phyloP scores from a whole-genome alignment of 2,329 filamentous ascomycete genomes.

The Akanthomyces uredinophilus region DNA sequence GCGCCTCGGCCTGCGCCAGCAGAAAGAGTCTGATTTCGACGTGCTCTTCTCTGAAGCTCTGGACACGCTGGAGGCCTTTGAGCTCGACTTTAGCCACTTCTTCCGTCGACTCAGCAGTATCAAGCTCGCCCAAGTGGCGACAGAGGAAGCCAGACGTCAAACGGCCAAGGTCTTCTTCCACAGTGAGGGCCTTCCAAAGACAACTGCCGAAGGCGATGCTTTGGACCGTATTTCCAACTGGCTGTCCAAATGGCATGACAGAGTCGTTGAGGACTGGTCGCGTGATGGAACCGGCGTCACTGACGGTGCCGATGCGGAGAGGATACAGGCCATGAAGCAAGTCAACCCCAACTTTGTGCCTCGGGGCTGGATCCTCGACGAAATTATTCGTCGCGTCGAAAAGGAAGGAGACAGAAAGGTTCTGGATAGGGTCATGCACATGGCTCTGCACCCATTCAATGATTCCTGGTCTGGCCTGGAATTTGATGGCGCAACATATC shows the following conservation, averaged over 20 bases:
- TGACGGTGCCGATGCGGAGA: conserved; percentile 49
- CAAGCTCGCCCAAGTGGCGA: conserved; percentile 56
- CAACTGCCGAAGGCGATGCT: conserved; percentile 57
- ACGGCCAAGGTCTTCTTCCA: conserved; percentile 73
- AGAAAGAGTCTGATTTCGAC: conserved; percentile 71
- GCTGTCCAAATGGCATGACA: conserved; percentile 71
- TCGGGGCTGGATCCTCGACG: conserved; percentile 86
- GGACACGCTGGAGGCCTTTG: conserved; percentile 72
- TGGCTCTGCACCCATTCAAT: conserved; percentile 79
- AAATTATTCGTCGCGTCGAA: conserved; percentile 85
- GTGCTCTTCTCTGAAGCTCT: conserved; percentile 75
- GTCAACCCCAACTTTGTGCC: conserved; percentile 94
- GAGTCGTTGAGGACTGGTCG: conserved; percentile 73
- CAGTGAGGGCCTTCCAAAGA: conserved; percentile 58
- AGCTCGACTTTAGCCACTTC: conserved; percentile 91
- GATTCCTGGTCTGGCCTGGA: conserved; percentile 62
- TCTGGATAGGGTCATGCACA: conserved; percentile 70
- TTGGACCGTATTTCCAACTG: conserved; percentile 66
- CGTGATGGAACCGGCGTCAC: conserved; percentile 36
- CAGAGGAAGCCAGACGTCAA: conserved; percentile 57
- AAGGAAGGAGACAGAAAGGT: conserved; percentile 77
- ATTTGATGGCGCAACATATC: conserved; percentile 44
- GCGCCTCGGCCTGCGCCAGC: conserved; percentile 68
- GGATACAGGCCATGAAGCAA: conserved; percentile 69
- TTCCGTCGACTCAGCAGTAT: conserved; percentile 74